Evolutionary conservation across 495 filamentous ascomycete genomes (phyloP).

Genomic region (Opeltia flavorubescens): DNA sequence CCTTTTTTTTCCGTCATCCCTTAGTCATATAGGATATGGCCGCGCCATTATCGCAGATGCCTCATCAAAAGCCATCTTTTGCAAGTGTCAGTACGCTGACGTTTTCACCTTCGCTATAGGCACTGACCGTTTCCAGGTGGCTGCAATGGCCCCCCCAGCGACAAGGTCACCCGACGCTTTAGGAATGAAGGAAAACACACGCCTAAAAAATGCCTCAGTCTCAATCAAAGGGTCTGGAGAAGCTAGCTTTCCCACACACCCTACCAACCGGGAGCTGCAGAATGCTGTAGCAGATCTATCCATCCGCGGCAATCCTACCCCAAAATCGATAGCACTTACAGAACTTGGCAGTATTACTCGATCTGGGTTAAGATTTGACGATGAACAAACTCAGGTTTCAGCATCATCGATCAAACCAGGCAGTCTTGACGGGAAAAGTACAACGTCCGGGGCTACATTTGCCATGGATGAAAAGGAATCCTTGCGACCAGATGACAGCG

Average conservation of each 20-base stretch:
- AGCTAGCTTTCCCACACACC: neutral
- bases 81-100: conserved; percentile 15
- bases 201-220: neutral
- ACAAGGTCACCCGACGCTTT: conserved; percentile 1
- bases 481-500: conserved; percentile 82
- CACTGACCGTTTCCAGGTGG: conserved; percentile 10
- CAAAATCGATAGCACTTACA: conserved; percentile 1
- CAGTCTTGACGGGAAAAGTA: conserved; percentile 82
- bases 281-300: conserved; percentile 12
- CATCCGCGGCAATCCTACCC: conserved; percentile 6
- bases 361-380: conserved; percentile 21
- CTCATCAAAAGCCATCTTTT: conserved; percentile 27
- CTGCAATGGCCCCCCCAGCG: conserved; percentile 15
- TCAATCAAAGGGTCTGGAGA: neutral
- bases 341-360: conserved; percentile 12
- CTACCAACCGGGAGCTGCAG: conserved; percentile 9
- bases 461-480: conserved; percentile 92
- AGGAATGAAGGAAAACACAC: conserved; percentile 6
- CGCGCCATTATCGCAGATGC: conserved; percentile 11
- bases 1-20: conserved; percentile 9
- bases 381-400: conserved; percentile 51
- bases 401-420: conserved; percentile 72
- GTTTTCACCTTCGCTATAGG: neutral
- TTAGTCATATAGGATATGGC: conserved; percentile 14
- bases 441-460: conserved; percentile 80